Base-by-base conservation (phyloP, 2,329 filamentous ascomycete species). In the Penicillium sp. region DNA sequence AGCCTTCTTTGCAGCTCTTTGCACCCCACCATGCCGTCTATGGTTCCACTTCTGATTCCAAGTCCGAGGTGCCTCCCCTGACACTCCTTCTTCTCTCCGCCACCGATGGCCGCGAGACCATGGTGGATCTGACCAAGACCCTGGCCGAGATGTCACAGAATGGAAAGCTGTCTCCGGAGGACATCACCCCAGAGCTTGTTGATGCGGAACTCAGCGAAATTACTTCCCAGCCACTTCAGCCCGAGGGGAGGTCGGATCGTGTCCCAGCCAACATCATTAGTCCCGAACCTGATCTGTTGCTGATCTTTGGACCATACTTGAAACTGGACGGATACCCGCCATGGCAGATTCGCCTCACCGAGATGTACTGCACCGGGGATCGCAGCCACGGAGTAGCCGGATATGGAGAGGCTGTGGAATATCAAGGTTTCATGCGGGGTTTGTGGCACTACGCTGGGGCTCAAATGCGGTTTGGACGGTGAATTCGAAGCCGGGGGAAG, bases 91-190 rank as follows among this genome's bases (percentile, higher is more conserved):
- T 99, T 39, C 85, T 99, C 50, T 96, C 91, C 14, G 86, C 87
- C 37, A 89, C 93, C 55, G 95, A 99, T 67, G 93, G 95, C 48
- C 86, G 93, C 53, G 91, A 96, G 69, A 97, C 93, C 4, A 85
- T 99, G 61, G 93, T 99, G 41, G 95, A 99, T 74, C 83, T 99
- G 46, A 99, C 95, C 43, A 91, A 93, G 70, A 98, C 96, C 1
- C 82, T 99, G 22, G 86, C 93, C 6, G 91, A 96, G 70, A 98
- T 99, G 95, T 90, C 91, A 7, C 95, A 98, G 74, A 87, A 88
- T 65, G 87, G 87, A 57, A 97, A 96, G 75, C 82, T 99, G 14
- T 85, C 85, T 2, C 84, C 90, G 1, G 81, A 86, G 31, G 93
- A 99, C 71, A 93, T 99, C 69, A 92, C 87, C 55, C 82, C 84